These are phyloP conservation scores for Tulasnella sp. DNA, from an alignment of 768 basidiomycete species.

Conservation along the genomic window DNA sequence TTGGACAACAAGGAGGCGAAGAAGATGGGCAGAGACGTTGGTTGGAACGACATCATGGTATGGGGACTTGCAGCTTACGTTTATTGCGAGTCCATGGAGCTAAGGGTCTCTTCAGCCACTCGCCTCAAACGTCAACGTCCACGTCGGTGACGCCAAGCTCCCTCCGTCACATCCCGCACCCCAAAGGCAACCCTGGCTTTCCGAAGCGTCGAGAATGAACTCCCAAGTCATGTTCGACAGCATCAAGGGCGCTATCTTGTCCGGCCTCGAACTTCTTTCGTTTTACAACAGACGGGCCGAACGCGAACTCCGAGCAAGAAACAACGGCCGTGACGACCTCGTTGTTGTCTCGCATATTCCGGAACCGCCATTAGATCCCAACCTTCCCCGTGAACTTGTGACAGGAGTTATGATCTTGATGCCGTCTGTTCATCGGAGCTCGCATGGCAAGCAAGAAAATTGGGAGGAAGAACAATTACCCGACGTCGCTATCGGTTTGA, in stretches of 20 bases:
- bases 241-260: not conserved
- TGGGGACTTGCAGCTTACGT: not conserved
- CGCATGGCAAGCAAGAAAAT: not conserved
- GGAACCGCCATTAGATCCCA: not conserved
- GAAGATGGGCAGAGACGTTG: not conserved
- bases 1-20: not conserved
- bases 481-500: not conserved
- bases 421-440: not conserved
- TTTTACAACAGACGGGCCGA: slow-evolving; percentile 4
- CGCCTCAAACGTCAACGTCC: not conserved
- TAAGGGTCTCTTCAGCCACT: not conserved
- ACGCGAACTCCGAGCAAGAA: not conserved
- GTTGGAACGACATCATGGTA: not conserved
- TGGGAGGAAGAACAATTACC: not conserved
- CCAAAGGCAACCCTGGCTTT: not conserved
- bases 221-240: not conserved
- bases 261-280: not conserved
- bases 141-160: not conserved
- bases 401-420: not conserved
- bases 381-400: not conserved
- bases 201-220: not conserved
- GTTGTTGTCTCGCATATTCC: not conserved
- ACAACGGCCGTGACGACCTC: not conserved
- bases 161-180: not conserved
- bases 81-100: not conserved